Base-by-base conservation (phyloP, 768 basidiomycete genomes). In the Mycena floridula region DNA sequence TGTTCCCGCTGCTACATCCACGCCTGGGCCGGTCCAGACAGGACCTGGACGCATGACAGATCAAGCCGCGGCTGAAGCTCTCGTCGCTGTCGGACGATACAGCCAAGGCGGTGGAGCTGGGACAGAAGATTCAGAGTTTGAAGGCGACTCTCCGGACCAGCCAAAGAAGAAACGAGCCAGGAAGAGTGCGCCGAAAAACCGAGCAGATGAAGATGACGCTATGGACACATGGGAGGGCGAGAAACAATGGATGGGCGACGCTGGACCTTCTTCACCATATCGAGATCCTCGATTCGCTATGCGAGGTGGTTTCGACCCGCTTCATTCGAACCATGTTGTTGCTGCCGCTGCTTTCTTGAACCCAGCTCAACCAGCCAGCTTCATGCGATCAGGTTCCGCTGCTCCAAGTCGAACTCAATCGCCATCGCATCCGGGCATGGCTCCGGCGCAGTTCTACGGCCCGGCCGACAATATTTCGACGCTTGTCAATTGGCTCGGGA, bases 51-150 rank as follows among this genome's bases (percentile, higher is more conserved):
- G 74, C 23, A 75, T 89, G 70, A 76, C 83, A 9, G 90, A 93
- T 59, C 88, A 90, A 59, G 89, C 89, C 27, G 90, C 90, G 2
- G 90, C 90, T 9, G 90, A 92, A 65, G 83, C 88, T 3, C 79
- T 93, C 36, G 89, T 91, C 36, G 82, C 86, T 38, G 88, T 92
- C 25, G 85, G 87, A 24, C 77, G 87, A 37, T 57, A 59, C 41
- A 66, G 61, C 22, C 63, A 50, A 44, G 70, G 58, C 20, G 65
- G 55, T 44, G 46, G 61, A 6, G 73, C 65, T 28, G 69, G 64
- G 24, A 72, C 75, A 44, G 74, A 75, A 23, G 66, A 67, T 20
- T 67, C 65, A 16, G 78, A 78, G 13, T 70, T 54, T 12, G 72
- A 69, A 25, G 62, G 57, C 15, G 63, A 64, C 15, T 75, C 26